Base-by-base conservation (phyloP, 2,329 filamentous ascomycete species). In the Phyllosticta paracitricarpa region DNA sequence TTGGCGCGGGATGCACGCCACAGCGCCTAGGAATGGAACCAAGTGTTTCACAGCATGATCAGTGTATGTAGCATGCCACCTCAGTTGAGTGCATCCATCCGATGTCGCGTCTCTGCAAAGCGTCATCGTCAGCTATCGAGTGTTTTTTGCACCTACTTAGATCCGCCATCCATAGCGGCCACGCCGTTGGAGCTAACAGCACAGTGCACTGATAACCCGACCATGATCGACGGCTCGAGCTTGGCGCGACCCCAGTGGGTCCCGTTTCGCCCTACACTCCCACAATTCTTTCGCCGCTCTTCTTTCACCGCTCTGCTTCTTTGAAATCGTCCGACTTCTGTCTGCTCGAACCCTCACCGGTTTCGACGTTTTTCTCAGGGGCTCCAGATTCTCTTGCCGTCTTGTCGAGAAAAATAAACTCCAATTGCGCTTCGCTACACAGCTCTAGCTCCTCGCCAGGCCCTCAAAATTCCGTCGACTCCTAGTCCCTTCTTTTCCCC, bases 291-390 rank as follows among this genome's bases (percentile, higher is more conserved):
- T 56, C 40, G 58, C 58, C 53, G 58, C 58, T 56, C 58, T 26
- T 52, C 58, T 35, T 52, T 56, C 54, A 61, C 58, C 58, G 58
- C 58, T 56, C 35, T 19, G 25, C 54, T 51, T 14, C 40, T 28
- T 25, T 35, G 17, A 33, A n/a, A 22, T 30, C 28, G 28, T 30
- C 28, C 48, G 26, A 52, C 26, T 14, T 48, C 19, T 40, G 12
- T 48, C 40, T 48, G 3, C 17, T n/a, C 40, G 14, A 6, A 48
- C 40, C 2, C 40, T 5, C 40, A n/a, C 40, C 40, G 17, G 40
- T n/a, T 17, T 48, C 40, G 17, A n/a, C 40, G 7, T 6, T 48
- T 19, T 7, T 48, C 40, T 40, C 40, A 48, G 40, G 40, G 40
- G 14, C 40, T 48, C 1, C 6, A 1, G 14, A n/a, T 1, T 48